Base-by-base conservation (phyloP, 108 stramenopile genomes). In the Cyclostephanos invisitatus region DNA sequence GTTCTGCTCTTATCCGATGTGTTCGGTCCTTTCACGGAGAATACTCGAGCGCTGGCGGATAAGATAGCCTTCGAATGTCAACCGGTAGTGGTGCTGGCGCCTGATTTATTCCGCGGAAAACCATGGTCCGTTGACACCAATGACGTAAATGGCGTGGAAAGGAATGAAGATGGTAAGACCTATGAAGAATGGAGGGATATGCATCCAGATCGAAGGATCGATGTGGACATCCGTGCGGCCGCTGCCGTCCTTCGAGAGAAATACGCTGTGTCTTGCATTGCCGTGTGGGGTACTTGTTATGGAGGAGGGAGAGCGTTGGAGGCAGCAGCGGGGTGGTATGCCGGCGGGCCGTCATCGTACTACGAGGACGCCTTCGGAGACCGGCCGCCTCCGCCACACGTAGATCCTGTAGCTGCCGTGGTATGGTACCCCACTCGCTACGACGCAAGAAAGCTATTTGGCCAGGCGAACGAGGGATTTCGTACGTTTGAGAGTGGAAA, bases 11-110 rank as follows among this genome's bases (percentile, higher is more conserved):
- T 94, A 18, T 87, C 86, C 36, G 93, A 94, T 74, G 91, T 94
- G 3, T 84, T 88, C 62, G 93, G 93, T 48, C 67, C 87, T 7
- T 89, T 86, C 65, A 78, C 85, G 2, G 85, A 91, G 3, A 88
- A 90, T 64, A 91, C 87, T 22, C 81, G 70, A 54, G 73, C 84
- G 3, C 67, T 94, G 55, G 91, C 91, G 22, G 93, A 91, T 67
- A 94, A 92, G 61, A 91, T 94, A 77, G 93, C 93, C n/a, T 94
- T 91, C 49, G 93, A 94, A 61, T 94, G 93, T 74, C 93, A 94
- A 72, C 93, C 93, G 17, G 86, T 90, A 36, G 93, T 94, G 22
- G 90, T 91, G 27, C 81, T 94, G 65, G 93, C 75, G 24, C 93
- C 93, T 6, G 93, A 94, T 78, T 65, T 94, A 18, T 94, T 94